Evolutionary conservation across 345 rosid species (phyloP).

Genomic region (Ceriops tagal): DNA sequence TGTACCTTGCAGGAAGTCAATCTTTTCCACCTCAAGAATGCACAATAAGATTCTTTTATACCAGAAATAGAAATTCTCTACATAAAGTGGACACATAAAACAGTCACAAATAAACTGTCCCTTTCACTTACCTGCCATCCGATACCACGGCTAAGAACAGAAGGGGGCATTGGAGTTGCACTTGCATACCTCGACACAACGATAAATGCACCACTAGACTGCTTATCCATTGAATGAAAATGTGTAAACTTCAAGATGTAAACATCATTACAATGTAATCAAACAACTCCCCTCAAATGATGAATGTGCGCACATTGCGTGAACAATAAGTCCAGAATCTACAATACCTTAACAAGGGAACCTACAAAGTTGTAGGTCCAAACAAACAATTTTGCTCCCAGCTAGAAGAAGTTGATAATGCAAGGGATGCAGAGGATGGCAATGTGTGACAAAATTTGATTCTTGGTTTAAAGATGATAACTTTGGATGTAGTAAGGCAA

Average conservation of each 20-base stretch:
- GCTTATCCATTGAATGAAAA: conserved; percentile 22
- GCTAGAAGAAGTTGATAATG: background rate
- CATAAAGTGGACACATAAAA: background rate
- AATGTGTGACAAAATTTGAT: background rate
- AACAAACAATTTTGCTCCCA: background rate
- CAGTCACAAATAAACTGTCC: background rate
- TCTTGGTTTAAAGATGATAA: conserved; percentile 3
- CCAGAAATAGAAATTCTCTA: background rate
- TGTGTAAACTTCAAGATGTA: conserved; percentile 6
- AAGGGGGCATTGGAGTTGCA: conserved; percentile 91
- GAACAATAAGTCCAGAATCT: too few relatives aligned
- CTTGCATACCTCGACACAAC: conserved; percentile 86
- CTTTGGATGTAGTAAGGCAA: background rate
- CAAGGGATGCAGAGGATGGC: background rate
- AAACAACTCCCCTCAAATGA: conserved; percentile 1
- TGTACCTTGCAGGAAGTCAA: conserved; percentile 1
- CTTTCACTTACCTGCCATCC: conserved; percentile 88
- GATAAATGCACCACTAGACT: conserved; percentile 89
- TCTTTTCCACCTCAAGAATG: background rate
- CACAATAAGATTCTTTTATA: background rate
- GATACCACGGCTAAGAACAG: conserved; percentile 91
- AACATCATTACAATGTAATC: conserved; percentile 4
- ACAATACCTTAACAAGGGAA: too few relatives aligned
- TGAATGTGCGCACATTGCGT: too few relatives aligned
- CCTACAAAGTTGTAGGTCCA: too few relatives aligned